Evolutionary conservation across 2,329 filamentous ascomycete genomes (phyloP), one percentile per base, ranked within the genome.

Genomic region (Colletotrichum sp.): DNA sequence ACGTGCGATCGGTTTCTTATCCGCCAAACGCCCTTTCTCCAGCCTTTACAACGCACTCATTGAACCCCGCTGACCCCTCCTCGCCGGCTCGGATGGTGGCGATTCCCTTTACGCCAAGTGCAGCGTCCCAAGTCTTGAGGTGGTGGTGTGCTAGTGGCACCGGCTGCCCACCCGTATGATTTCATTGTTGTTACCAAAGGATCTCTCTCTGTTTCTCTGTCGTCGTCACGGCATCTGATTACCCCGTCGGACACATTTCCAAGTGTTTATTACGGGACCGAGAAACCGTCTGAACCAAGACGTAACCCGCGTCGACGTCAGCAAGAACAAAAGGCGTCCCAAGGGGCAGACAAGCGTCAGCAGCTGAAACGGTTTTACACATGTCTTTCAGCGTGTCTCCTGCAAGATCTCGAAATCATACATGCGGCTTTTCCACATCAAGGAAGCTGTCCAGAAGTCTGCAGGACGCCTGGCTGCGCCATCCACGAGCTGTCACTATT

Each of bases 1-100:
- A 73, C 57, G 36, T 39, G 65, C 71, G 22, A 69, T 36, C 15
- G 66, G 66, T 44, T 52, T 29, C 52, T 27, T 39, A 57, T n/a
- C 66, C 49, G 52, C 44, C 52, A 15, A 61, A 39, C 30, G 55
- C 52, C 44, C 44, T 44, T n/a, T 52, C 52, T 61, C 52, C 57
- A 61, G 69, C 72, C 52, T 55, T 62, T 36, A 75, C n/a, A 67
- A 66, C 39, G 19, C 32, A n/a, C 25, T 11, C 6, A 52, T 52
- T 13, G 44, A 44, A 72, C 72, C 68, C 63, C 49, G 63, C 57
- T 49, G 59, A 73, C 52, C 70, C 70, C 63, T 69, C 64, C 27
- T 49, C 30, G n/a, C 30, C 30, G 66, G 29, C 34, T 69, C 39
- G 55, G 49, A 44, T 49, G 70, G 70, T 73, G 74, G 74, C 74